These are phyloP conservation scores for Xylariaceae sp. DNA, from an alignment of 2,329 filamentous ascomycete genomes.

Conservation along the genomic window DNA sequence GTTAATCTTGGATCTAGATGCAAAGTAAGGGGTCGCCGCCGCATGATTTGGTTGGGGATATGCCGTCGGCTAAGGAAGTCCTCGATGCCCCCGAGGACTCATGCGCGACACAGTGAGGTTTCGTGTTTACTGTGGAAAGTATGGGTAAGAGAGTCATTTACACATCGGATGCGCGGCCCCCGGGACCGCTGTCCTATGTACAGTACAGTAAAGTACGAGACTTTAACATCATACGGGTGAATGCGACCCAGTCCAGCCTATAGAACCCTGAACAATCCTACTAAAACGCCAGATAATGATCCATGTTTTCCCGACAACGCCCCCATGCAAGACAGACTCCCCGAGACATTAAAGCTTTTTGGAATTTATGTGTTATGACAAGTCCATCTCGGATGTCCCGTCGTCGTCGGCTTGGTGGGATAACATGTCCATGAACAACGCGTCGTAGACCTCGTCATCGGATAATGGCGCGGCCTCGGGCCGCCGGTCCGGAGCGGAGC, in stretches of 20 bases:
- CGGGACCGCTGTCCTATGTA: constrained; percentile 5
- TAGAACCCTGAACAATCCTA: constrained; percentile 23
- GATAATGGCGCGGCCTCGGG: constrained; percentile 38
- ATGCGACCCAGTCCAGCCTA: constrained; percentile 17
- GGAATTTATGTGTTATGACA: constrained; percentile 34
- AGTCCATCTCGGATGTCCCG: constrained; percentile 42
- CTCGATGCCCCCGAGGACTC: constrained; percentile 58
- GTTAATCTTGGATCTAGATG: constrained; percentile 61
- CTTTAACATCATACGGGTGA: constrained; percentile 24
- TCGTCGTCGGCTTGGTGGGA: constrained; percentile 36
- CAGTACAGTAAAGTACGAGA: constrained; percentile 7
- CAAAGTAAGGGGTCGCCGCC: constrained; percentile 91
- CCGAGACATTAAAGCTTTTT: not conserved
- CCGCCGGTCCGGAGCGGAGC: constrained; percentile 21
- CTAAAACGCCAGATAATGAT: constrained; percentile 22
- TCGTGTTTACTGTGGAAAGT: constrained; percentile 16
- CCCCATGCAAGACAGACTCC: constrained; percentile 12
- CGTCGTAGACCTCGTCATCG: constrained; percentile 60
- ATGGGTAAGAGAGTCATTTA: constrained; percentile 13
- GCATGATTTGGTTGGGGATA: constrained; percentile 83
- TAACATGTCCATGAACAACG: constrained; percentile 62
- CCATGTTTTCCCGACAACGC: constrained; percentile 17
- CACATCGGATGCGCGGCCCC: constrained; percentile 15
- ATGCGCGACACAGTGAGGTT: constrained; percentile 57
- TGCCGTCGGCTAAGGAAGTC: constrained; percentile 75